These are phyloP conservation scores for Blastocystis sp. DNA, from an alignment of 352 stramenopile genomes.

Conservation along the genomic window DNA sequence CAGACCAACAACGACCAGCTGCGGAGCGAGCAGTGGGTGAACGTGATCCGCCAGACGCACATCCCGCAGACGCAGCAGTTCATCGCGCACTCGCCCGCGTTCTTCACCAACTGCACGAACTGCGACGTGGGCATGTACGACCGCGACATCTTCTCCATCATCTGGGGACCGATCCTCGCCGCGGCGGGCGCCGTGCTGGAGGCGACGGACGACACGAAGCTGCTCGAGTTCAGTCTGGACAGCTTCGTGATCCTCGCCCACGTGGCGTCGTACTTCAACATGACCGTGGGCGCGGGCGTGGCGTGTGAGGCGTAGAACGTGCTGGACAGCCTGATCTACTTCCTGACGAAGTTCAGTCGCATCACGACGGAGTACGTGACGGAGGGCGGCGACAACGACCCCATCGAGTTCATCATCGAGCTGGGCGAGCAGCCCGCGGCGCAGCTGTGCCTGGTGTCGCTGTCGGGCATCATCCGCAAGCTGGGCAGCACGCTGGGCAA, in stretches of 20 bases:
- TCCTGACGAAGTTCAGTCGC: constrained; percentile 36
- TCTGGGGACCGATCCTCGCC: constrained; percentile 24
- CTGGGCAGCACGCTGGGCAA: constrained; percentile 30
- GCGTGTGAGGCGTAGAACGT: not conserved
- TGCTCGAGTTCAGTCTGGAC: constrained; percentile 61
- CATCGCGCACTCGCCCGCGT: constrained; percentile 53
- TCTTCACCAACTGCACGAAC: constrained; percentile 55
- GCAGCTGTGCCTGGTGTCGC: constrained; percentile 48
- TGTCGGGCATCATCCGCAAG: constrained; percentile 65
- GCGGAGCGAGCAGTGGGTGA: constrained; percentile 70
- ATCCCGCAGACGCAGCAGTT: constrained; percentile 52
- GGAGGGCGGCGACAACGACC: constrained; percentile 47
- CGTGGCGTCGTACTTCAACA: constrained; percentile 53
- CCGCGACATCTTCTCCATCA: constrained; percentile 70
- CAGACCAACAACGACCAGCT: constrained; percentile 59
- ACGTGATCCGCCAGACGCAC: constrained; percentile 57
- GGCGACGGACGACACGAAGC: constrained; percentile 12
- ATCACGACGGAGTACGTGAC: constrained; percentile 64
- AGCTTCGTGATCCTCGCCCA: constrained; percentile 53
- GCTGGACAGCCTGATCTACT: constrained; percentile 58
- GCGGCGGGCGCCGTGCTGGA: constrained; percentile 60
- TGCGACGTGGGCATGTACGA: constrained; percentile 66
- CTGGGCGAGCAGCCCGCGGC: constrained; percentile 35
- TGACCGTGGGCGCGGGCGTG: not conserved
- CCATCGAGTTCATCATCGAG: constrained; percentile 46